Evolutionary conservation across 176 grass and related monocot species (phyloP).

Genomic region (Carex parvula): DNA sequence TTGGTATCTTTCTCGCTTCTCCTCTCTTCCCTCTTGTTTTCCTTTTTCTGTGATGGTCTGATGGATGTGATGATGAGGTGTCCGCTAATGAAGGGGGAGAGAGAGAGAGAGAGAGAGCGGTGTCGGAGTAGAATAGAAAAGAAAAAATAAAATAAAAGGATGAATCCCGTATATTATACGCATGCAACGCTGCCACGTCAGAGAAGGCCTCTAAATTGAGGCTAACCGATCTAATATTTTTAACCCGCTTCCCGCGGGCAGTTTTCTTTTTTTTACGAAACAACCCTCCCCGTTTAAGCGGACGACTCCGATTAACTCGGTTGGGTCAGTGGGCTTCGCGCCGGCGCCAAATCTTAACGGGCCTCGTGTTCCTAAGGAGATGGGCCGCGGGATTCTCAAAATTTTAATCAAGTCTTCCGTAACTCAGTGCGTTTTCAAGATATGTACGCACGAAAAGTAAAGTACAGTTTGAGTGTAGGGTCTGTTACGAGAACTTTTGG

Average conservation of each 20-base stretch:
- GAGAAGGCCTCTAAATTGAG: neutral
- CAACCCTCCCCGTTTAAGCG: neutral
- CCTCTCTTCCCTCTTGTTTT: neutral
- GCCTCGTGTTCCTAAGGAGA: neutral
- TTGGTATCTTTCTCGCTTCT: constrained; percentile 16
- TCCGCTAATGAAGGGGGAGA: constrained; percentile 8
- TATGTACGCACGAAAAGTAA: too few relatives aligned
- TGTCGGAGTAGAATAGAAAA: constrained; percentile 7
- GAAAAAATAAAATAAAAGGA: constrained; percentile 2
- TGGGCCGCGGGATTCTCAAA: neutral
- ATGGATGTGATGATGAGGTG: constrained; percentile 30
- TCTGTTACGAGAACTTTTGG: too few relatives aligned
- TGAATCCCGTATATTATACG: constrained; percentile 27
- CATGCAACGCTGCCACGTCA: constrained; percentile 25
- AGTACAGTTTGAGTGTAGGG: too few relatives aligned
- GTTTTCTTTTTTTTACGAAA: constrained; percentile 3
- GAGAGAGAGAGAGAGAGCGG: neutral
- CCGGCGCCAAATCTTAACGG: neutral
- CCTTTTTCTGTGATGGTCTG: constrained; percentile 15
- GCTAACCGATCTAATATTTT: constrained; percentile 7
- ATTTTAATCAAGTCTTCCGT: neutral
- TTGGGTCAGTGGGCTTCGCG: constrained; percentile 9
- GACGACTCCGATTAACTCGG: constrained; percentile 10
- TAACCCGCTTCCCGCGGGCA: neutral
- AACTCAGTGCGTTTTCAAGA: neutral